A percentile compares a stretch with the other conserved stretches of the same genome.
phyloP scores from a whole-genome alignment of 495 filamentous ascomycete genomes.

The Aspergillus conjunctus region DNA sequence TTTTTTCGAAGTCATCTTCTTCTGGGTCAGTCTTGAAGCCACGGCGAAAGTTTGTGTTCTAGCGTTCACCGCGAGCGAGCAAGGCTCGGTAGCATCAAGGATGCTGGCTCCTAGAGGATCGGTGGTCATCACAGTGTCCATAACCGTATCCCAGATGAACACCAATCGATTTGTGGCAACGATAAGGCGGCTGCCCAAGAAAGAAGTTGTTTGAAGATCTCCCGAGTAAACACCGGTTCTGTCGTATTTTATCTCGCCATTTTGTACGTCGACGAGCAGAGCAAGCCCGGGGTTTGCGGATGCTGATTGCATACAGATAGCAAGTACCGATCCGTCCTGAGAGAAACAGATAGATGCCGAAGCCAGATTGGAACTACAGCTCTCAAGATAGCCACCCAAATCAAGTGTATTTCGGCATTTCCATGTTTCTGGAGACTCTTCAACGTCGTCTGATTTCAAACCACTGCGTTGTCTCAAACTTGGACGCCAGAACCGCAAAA shows the following conservation, averaged over 20 bases:
- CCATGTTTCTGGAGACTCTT: conserved; percentile 67
- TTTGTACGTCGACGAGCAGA: conserved; percentile 41
- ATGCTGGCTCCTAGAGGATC: conserved; percentile 19
- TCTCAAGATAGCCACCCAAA: conserved; percentile 44
- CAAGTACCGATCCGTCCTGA: conserved; percentile 83
- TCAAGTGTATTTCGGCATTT: conserved; percentile 62
- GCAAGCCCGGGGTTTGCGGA: conserved; percentile 30
- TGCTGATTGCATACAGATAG: conserved; percentile 50
- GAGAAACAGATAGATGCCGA: conserved; percentile 66
- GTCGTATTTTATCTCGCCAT: conserved; percentile 36
- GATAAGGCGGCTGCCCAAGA: conserved; percentile 40
- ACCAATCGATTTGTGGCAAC: conserved; percentile 41
- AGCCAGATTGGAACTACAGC: conserved; percentile 38
- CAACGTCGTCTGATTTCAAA: conserved; percentile 55
- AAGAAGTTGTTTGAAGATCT: conserved; percentile 33
- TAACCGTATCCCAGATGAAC: conserved; percentile 47
- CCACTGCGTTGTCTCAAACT: conserved; percentile 65
- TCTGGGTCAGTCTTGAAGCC: conserved; percentile 18
- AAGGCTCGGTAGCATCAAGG: conserved; percentile 13
- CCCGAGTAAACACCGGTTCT: conserved; percentile 38
- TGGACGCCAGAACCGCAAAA: conserved; percentile 76
- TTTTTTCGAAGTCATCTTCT: conserved; percentile 25
- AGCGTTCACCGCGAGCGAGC: conserved; percentile 41
- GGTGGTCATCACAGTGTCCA: conserved; percentile 40
- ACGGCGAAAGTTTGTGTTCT: conserved; percentile 43